These are phyloP conservation scores for Leccinum fallax DNA, from an alignment of 1,284 basidiomycete species.

Conservation along the genomic window DNA sequence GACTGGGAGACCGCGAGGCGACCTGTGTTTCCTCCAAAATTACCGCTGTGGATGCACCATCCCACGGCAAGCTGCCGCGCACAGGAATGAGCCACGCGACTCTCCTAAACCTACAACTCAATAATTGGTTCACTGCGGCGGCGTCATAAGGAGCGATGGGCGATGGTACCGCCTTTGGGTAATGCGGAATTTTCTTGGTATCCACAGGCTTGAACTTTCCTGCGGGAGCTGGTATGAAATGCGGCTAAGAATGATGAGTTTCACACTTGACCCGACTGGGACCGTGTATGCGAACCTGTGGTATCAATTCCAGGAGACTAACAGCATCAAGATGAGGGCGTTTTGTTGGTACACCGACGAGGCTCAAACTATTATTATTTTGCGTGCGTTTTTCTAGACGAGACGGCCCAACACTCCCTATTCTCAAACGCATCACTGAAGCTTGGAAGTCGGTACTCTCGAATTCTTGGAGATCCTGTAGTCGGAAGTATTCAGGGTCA, in stretches of 20 bases:
- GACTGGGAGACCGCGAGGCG: conserved; percentile 17
- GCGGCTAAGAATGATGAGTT: conserved; percentile 28
- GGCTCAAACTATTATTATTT: conserved; percentile 10
- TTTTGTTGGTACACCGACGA: conserved; percentile 16
- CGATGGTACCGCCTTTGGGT: conserved; percentile 32
- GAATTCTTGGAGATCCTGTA: conserved; percentile 48
- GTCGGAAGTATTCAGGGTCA: conserved; percentile 37
- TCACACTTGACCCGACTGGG: background rate
- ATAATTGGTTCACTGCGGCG: conserved; percentile 30
- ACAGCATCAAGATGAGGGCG: conserved; percentile 19
- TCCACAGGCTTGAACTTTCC: conserved; percentile 21
- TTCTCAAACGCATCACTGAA: background rate
- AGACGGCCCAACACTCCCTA: background rate
- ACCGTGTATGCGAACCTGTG: conserved; percentile 26
- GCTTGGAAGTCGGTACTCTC: conserved; percentile 27
- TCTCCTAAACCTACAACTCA: conserved; percentile 41
- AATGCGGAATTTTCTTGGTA: conserved; percentile 24
- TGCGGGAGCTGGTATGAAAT: conserved; percentile 30
- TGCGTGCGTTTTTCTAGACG: conserved; percentile 17
- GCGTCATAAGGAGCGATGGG: conserved; percentile 47
- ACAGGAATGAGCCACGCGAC: conserved; percentile 66
- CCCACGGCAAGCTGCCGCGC: conserved; percentile 57
- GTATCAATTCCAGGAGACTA: conserved; percentile 25
- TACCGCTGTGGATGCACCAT: conserved; percentile 46
- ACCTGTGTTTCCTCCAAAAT: conserved; percentile 36